phyloP scores from a whole-genome alignment of 2,329 filamentous ascomycete genomes.

The Colletotrichum sp. region DNA sequence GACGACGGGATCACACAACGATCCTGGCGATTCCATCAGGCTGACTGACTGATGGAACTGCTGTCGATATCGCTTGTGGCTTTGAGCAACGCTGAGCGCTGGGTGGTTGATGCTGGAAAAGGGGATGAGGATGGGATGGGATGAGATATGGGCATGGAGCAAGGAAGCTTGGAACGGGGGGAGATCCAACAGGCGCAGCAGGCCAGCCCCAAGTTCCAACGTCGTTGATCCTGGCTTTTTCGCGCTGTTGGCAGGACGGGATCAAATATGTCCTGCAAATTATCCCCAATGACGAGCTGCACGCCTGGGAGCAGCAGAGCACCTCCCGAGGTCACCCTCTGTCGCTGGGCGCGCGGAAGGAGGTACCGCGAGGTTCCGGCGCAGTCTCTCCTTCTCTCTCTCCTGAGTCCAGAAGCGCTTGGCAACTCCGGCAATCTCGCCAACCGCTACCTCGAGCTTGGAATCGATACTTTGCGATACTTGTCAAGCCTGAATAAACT shows the following conservation, averaged over 20 bases:
- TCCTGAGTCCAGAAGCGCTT: constrained; percentile 22
- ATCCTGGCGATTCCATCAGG: background rate
- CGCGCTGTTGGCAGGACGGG: background rate
- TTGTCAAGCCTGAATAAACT: background rate
- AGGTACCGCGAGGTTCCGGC: constrained; percentile 5
- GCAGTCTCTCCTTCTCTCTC: constrained; percentile 10
- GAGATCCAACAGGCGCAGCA: background rate
- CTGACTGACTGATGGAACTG: background rate
- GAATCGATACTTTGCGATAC: background rate
- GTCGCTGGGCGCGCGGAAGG: background rate
- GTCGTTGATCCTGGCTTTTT: background rate
- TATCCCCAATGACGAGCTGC: background rate
- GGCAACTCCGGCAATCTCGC: constrained; percentile 18
- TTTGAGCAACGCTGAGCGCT: background rate
- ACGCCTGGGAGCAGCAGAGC: background rate
- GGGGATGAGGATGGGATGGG: background rate
- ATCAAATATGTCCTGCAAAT: background rate
- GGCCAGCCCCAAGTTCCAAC: background rate
- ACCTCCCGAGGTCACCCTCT: background rate
- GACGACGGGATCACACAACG: background rate
- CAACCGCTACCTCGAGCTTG: background rate
- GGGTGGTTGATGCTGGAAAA: background rate
- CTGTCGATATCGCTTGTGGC: background rate
- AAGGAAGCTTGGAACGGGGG: background rate
- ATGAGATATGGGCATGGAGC: background rate